These are phyloP conservation scores for Kodamaea neixiangensis DNA, from an alignment of 805 yeast genomes.

Conservation along the genomic window DNA sequence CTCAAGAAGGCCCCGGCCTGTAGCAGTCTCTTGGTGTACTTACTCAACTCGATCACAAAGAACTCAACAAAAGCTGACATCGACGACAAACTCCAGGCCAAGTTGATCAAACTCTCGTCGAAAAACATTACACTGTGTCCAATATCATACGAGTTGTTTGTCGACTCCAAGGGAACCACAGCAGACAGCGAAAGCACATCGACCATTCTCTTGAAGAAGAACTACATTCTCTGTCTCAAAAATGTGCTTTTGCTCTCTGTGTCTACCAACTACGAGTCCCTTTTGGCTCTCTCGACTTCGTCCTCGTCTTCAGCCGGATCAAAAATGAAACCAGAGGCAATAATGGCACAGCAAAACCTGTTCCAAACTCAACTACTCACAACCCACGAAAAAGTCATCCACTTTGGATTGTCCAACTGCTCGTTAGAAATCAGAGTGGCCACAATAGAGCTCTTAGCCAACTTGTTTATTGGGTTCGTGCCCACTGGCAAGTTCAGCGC, in stretches of 20 bases:
- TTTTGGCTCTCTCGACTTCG: conserved; percentile 35
- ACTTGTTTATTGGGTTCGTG: conserved; percentile 36
- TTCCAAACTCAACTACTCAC: conserved; percentile 33
- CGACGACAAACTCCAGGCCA: conserved; percentile 42
- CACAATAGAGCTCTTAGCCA: conserved; percentile 36
- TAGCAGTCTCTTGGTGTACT: conserved; percentile 29
- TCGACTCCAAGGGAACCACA: conserved; percentile 12
- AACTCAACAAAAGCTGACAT: conserved; percentile 39
- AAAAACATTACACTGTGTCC: conserved; percentile 27
- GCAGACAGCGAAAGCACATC: conserved; percentile 15
- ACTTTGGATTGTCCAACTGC: conserved; percentile 32
- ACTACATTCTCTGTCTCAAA: conserved; percentile 34
- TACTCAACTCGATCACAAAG: conserved; percentile 33
- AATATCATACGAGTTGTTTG: conserved; percentile 21
- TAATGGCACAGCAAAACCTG: conserved; percentile 42
- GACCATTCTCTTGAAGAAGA: conserved; percentile 30
- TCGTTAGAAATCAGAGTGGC: conserved; percentile 40
- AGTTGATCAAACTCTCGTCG: conserved; percentile 32
- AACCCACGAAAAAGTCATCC: conserved; percentile 31
- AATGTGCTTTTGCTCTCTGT: conserved; percentile 35
- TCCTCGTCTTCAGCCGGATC: conserved; percentile 36
- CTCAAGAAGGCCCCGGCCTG: conserved; percentile 34
- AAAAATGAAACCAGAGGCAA: conserved; percentile 43
- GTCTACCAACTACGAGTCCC: conserved; percentile 38
- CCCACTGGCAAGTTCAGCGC: conserved; percentile 40